A percentile compares a stretch with the other conserved stretches of the same genome.
Evolutionary conservation across 192 early-diverging fungal genomes (phyloP).

Genomic region (Rhizoclosmatium globosum): DNA sequence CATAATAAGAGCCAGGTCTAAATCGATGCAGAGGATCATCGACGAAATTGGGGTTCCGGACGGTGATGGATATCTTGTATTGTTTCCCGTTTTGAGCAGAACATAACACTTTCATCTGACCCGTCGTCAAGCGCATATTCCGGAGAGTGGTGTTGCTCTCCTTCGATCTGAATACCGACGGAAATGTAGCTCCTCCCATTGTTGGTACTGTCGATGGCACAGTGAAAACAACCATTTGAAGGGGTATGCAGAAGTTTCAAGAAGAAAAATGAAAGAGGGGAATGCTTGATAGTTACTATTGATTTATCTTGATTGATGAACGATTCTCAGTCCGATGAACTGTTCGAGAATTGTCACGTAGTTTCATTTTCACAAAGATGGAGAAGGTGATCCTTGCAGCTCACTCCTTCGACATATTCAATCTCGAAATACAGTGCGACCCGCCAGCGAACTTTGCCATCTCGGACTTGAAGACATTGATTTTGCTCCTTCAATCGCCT

Average conservation of each 20-base stretch:
- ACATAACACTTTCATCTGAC: neutral
- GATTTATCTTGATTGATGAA: too few relatives aligned
- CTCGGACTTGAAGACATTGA: constrained; percentile 56
- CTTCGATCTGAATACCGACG: constrained; percentile 8
- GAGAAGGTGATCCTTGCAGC: too few relatives aligned
- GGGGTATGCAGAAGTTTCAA: too few relatives aligned
- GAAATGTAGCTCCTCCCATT: neutral
- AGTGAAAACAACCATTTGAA: too few relatives aligned
- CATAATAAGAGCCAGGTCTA: neutral
- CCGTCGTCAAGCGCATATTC: neutral
- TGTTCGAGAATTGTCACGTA: too few relatives aligned
- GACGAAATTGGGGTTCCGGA: neutral
- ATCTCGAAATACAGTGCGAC: constrained; percentile 25
- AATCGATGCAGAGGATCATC: neutral
- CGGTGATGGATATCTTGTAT: neutral
- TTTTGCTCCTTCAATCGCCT: constrained; percentile 56
- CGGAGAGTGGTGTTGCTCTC: neutral
- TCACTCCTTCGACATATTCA: too few relatives aligned
- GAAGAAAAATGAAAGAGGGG: too few relatives aligned
- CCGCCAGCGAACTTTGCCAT: constrained; percentile 44
- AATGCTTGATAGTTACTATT: too few relatives aligned
- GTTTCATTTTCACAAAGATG: too few relatives aligned
- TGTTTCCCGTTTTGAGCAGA: neutral
- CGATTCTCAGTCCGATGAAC: too few relatives aligned
- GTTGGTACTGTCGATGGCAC: too few relatives aligned